Evolutionary conservation across 345 rosid species (phyloP), one percentile per base, ranked within the genome.

Genomic region (Euclidium syriacum): DNA sequence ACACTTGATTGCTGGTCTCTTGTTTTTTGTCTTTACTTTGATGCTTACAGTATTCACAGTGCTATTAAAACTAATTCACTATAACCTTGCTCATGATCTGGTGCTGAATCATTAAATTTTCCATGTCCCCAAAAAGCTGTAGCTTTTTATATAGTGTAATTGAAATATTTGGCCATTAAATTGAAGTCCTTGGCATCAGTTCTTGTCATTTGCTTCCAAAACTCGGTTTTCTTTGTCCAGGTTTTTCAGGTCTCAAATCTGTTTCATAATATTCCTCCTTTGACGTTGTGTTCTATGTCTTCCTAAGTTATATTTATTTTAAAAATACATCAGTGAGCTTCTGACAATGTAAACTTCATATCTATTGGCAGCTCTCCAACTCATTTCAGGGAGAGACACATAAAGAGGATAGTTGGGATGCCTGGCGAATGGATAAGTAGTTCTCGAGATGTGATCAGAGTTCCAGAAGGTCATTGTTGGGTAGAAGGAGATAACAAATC

Each of bases 391-490:
- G 83, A 84, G 79, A 94, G 71, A 79, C 74, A 72, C 38, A 67
- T 87, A 52, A 94, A 94, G 86, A 85, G 99, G 78, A 87, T 94
- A 61, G 81, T 82, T 4, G 97, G 90, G 67, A 62, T 94, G 67
- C 97, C 95, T 10, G 97, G 99, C 2, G 96, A 94, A 43, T 87
- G 92, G 96, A 62, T 87, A 36, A 83, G 80, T 52, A 76, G 74
- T 67, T 70, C 76, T 20, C 62, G 62, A 30, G 90, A 87, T 73
- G 79, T 86, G 65, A 71, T 87, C 33, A 77, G 79, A 77, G 61
- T 94, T 50, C 95, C 95, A 8, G 73, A 80, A 62, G 97, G 99
- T 47, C 96, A 82, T 62, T 94, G 95, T 65, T 94, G 97, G 97
- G 92, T 90, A 12, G 99, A 94, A 80, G 99, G 97, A 65, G 97